These are phyloP conservation scores for Umbelopsis ramanniana DNA, from an alignment of 192 early-diverging fungal species.

Conservation along the genomic window DNA sequence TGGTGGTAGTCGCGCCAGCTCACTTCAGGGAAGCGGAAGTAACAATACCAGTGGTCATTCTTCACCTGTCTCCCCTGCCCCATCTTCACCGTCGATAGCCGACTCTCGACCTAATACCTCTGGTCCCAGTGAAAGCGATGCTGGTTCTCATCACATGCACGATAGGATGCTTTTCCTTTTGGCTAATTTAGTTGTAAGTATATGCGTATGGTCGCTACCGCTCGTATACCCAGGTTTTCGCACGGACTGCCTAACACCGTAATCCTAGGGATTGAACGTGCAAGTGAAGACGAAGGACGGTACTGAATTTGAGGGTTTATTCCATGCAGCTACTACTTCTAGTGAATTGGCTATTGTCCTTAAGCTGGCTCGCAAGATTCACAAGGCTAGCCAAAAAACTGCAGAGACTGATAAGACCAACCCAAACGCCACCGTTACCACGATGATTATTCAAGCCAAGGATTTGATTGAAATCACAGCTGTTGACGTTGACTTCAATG, in stretches of 20 bases:
- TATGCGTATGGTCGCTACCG: background rate
- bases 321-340: conserved; percentile 61
- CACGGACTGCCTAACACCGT: background rate
- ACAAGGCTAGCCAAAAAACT: conserved; percentile 12
- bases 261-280: conserved; percentile 68
- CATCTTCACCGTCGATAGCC: conserved; percentile 8
- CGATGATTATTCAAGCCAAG: conserved; percentile 66
- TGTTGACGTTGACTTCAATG: conserved; percentile 54
- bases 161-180: conserved; percentile 69
- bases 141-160: conserved; percentile 54
- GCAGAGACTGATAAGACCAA: conserved; percentile 42
- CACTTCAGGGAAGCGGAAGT: conserved; percentile 4
- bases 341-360: conserved; percentile 71
- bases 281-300: conserved; percentile 62
- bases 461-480: conserved; percentile 67
- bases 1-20: conserved; percentile 6
- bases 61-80: conserved; percentile 1
- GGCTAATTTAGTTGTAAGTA: conserved; percentile 67
- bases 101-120: background rate
- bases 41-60: conserved; percentile 20
- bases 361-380: conserved; percentile 53
- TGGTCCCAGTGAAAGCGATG: conserved; percentile 21
- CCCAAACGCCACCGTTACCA: conserved; percentile 41
- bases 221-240: background rate
- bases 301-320: conserved; percentile 69